A percentile compares a stretch with the other conserved stretches of the same genome.
phyloP scores from a whole-genome alignment of 805 yeast species.

The Nakazawaea ernobii region DNA sequence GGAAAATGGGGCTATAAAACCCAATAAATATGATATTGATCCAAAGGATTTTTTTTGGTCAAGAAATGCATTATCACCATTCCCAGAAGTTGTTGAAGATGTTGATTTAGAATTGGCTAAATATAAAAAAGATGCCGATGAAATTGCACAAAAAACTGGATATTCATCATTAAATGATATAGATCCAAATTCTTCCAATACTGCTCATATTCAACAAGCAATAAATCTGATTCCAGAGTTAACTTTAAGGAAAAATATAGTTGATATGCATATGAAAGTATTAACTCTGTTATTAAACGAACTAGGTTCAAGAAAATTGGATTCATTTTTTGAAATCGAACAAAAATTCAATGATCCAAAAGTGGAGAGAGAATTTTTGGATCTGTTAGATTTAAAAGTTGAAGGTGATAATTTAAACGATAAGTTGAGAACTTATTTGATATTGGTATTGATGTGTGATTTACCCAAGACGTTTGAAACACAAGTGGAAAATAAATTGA shows the following conservation, averaged over 20 bases:
- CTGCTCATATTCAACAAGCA: slow-evolving; percentile 73
- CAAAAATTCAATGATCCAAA: slow-evolving; percentile 66
- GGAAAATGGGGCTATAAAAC: slow-evolving; percentile 27
- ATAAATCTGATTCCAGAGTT: slow-evolving; percentile 90
- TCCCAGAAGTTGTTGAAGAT: slow-evolving; percentile 98
- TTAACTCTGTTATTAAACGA: slow-evolving; percentile 78
- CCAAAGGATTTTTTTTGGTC: slow-evolving; percentile 93
- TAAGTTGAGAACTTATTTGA: slow-evolving; percentile 83
- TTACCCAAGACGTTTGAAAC: slow-evolving; percentile 39
- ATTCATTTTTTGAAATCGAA: slow-evolving; percentile 90
- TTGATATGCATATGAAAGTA: slow-evolving; percentile 97
- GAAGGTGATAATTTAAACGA: slow-evolving; percentile 58
- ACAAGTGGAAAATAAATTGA: slow-evolving; percentile 61
- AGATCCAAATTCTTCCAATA: slow-evolving; percentile 55
- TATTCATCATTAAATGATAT: slow-evolving; percentile 72
- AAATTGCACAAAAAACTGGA: slow-evolving; percentile 69
- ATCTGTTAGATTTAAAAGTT: slow-evolving; percentile 45
- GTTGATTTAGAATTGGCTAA: slow-evolving; percentile 77
- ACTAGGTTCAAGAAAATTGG: slow-evolving; percentile 80
- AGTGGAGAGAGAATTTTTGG: slow-evolving; percentile 54
- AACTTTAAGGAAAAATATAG: slow-evolving; percentile 77
- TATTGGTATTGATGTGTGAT: slow-evolving; percentile 55
- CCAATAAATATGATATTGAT: slow-evolving; percentile 77
- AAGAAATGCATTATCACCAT: slow-evolving; percentile 78
- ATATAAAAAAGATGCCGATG: slow-evolving; percentile 85